Percentiles rank a stretch among this genome's conserved stretches.
Conservation (phyloP, 2,329 filamentous ascomycete genomes). For the Aaosphaeria arxii region DNA sequence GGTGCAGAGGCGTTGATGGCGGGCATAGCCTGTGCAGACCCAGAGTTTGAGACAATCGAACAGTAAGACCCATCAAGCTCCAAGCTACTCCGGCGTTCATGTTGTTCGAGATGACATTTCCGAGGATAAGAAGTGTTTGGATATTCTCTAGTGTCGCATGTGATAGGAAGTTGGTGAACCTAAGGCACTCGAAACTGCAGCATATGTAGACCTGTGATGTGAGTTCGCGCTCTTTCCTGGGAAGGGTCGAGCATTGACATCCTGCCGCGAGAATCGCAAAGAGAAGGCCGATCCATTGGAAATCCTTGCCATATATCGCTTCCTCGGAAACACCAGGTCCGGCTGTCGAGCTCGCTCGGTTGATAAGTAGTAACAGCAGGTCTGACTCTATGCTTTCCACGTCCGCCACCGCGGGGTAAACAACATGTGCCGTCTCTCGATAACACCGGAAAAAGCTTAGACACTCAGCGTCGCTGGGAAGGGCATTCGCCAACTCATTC, state of each 20-base stretch:
- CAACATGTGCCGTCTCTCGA: constrained; percentile 56
- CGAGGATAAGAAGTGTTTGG: constrained; percentile 60
- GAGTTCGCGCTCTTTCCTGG: constrained; percentile 58
- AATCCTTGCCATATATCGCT: constrained; percentile 55
- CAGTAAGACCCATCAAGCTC: constrained; percentile 57
- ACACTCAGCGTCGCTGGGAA: constrained; percentile 58
- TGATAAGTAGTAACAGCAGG: constrained; percentile 53
- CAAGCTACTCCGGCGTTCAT: constrained; percentile 65
- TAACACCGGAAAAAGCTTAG: constrained; percentile 58
- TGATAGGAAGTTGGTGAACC: constrained; percentile 63
- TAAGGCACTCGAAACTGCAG: constrained; percentile 63
- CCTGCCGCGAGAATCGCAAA: constrained; percentile 63
- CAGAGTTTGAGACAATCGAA: constrained; percentile 59
- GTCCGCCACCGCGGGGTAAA: constrained; percentile 61
- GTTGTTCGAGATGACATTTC: constrained; percentile 61
- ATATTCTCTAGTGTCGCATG: constrained; percentile 61
- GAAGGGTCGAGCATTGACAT: constrained; percentile 58
- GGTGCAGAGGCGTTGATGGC: constrained; percentile 49
- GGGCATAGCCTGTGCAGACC: constrained; percentile 60
- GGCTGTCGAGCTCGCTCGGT: constrained; percentile 45
- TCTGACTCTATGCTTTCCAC: constrained; percentile 54
- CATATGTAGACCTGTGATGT: constrained; percentile 65
- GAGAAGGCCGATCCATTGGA: constrained; percentile 58
- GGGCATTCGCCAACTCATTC: constrained; percentile 56
- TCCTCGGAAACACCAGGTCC: constrained; percentile 49